phyloP scores from a whole-genome alignment of 2,329 filamentous ascomycete species.

The Fusarium subglutinans region DNA sequence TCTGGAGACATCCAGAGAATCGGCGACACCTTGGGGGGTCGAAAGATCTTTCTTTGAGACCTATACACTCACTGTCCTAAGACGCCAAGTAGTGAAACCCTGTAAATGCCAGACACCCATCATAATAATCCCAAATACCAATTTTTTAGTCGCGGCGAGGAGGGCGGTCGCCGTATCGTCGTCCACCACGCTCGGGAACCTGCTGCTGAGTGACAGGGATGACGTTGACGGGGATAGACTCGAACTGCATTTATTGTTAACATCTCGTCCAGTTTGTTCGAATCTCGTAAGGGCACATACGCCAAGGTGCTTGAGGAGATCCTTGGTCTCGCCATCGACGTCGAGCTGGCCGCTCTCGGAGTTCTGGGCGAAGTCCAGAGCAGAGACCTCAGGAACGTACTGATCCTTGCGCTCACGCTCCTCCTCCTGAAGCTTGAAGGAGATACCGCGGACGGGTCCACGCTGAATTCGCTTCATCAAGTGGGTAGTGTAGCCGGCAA shows the following conservation, averaged over 20 bases:
- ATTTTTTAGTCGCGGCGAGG: slow-evolving; percentile 52
- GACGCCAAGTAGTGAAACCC: slow-evolving; percentile 62
- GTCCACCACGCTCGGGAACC: slow-evolving; percentile 78
- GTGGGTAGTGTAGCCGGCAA: slow-evolving; percentile 98
- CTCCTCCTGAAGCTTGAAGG: slow-evolving; percentile 99
- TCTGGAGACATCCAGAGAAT: slow-evolving; percentile 69
- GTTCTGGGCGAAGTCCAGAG: slow-evolving; percentile 97
- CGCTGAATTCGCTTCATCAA: slow-evolving; percentile 99
- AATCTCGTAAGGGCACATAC: slow-evolving; percentile 68
- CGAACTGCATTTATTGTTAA: slow-evolving; percentile 74
- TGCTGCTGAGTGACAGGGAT: slow-evolving; percentile 90
- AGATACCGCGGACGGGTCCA: slow-evolving; percentile 98
- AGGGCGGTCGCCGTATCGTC: slow-evolving; percentile 76
- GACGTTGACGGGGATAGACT: slow-evolving; percentile 96
- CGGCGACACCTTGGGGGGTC: slow-evolving; percentile 86
- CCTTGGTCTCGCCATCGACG: slow-evolving; percentile 97
- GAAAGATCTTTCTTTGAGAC: slow-evolving; percentile 68
- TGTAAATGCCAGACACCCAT: slow-evolving; percentile 57
- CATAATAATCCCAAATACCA: slow-evolving; percentile 46
- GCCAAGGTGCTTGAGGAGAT: slow-evolving; percentile 97
- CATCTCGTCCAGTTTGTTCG: background rate
- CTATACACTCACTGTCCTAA: slow-evolving; percentile 67
- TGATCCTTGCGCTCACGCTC: slow-evolving; percentile 99
- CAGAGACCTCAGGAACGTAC: slow-evolving; percentile 98
- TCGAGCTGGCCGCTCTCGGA: slow-evolving; percentile 93